These are phyloP conservation scores for Penicillium sp. DNA, from an alignment of 2,329 filamentous ascomycete genomes.

Conservation along the genomic window DNA sequence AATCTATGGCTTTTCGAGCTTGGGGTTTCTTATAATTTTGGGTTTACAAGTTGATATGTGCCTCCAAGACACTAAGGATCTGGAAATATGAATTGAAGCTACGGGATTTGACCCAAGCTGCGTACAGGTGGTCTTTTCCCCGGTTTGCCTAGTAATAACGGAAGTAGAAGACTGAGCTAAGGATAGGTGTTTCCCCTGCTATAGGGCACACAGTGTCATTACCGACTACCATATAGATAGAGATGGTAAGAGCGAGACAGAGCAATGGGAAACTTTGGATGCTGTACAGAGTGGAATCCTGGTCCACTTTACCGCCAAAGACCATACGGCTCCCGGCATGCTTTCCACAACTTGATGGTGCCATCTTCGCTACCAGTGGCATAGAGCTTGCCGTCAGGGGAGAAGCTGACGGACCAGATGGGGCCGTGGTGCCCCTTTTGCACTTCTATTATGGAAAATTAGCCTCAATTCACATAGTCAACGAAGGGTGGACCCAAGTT, in stretches of 20 bases:
- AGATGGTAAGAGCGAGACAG: neutral
- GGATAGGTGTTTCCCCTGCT: neutral
- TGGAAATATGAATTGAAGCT: neutral
- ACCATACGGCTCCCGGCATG: conserved; percentile 63
- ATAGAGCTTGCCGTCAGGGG: conserved; percentile 92
- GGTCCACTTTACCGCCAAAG: conserved; percentile 55
- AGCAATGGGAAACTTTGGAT: neutral
- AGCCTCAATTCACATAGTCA: neutral
- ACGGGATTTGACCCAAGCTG: neutral
- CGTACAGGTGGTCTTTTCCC: neutral
- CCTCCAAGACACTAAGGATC: neutral
- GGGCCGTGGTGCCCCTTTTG: conserved; percentile 97
- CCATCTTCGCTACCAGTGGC: conserved; percentile 96
- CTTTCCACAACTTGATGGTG: conserved; percentile 89
- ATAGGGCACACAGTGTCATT: neutral
- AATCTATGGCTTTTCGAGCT: neutral
- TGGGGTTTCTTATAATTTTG: neutral
- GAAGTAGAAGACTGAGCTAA: neutral
- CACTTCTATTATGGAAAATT: conserved; percentile 58
- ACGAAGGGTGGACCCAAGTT: neutral
- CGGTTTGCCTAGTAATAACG: neutral
- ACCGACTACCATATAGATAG: neutral
- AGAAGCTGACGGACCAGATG: conserved; percentile 94
- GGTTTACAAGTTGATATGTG: neutral
- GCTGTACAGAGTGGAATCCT: neutral